Base-by-base conservation (phyloP, 169 alveolate species). In the Cryptosporidium sp. region DNA sequence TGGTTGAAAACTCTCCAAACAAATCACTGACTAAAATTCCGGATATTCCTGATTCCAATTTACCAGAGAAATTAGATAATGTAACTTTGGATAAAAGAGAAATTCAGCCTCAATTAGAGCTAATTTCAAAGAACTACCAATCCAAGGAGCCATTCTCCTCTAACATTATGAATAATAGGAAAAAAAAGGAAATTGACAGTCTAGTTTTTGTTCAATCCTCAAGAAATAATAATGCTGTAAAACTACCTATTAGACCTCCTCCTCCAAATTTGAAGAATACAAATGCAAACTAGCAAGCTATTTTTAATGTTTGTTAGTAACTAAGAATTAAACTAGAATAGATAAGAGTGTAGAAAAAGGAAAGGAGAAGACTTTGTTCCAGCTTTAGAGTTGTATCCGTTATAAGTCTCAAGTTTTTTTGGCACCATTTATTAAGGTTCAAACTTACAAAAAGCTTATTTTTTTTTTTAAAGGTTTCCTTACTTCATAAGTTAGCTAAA, bases 171-270 rank as follows among this genome's bases (percentile, higher is more conserved):
- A 50, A 33, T 26, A 51, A 35, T 33, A 23, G 18, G 6, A 48
- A 21, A 0, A 73, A 73, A 52, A 59, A 51, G 59, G 59, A 55
- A 55, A 33, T 21, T 73, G 58, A n/a, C 0, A 37, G 7, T 31
- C 35, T 41, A 2, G 23, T 73, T 33, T n/a, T 73, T 1, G 55
- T 73, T 35, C 39, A 51, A 12, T 16, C 70, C 6, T 39, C 51
- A 16, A 55, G 35, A 7, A 73, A 59, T 58, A 73, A 59, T 73
- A 73, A 52, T 73, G 86, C 86, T 73, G 6, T 33, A n/a, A 21
- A 55, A 33, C 58, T 73, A 52, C 86, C 86, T n/a, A 73, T 4
- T 21, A 73, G 86, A 21, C 86, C 58, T 26, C 86, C 86, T 35
- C 86, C 86, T 73, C n/a, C 0, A 14, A 48, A 21, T 12, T 48